These are phyloP conservation scores for Phytophthora idaei DNA, from an alignment of 352 stramenopile species.

Conservation along the genomic window DNA sequence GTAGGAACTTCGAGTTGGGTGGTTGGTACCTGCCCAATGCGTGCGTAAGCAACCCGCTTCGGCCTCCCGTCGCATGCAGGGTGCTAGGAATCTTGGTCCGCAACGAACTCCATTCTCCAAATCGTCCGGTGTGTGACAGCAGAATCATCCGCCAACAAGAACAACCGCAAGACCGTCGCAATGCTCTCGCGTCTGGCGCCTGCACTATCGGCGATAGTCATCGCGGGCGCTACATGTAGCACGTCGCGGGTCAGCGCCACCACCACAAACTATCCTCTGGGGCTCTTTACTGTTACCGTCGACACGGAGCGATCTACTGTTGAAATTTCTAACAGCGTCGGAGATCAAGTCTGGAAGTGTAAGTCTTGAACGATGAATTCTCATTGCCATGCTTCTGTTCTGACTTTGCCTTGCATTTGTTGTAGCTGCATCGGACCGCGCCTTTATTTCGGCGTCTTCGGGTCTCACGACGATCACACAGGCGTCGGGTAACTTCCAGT, in stretches of 20 bases:
- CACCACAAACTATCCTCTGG: slow-evolving; percentile 16
- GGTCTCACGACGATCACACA: slow-evolving; percentile 33
- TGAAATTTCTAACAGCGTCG: slow-evolving; percentile 25
- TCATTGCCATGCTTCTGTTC: not conserved
- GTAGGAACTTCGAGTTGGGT: not conserved
- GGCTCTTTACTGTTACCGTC: slow-evolving; percentile 22
- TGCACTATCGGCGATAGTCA: slow-evolving; percentile 4
- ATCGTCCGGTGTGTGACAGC: slow-evolving; percentile 14
- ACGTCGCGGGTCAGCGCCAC: not conserved
- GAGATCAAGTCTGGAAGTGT: slow-evolving; percentile 38
- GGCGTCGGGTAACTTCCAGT: slow-evolving; percentile 33
- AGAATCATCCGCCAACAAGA: not conserved
- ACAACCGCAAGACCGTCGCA: slow-evolving; percentile 2
- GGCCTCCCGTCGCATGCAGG: too few species aligned
- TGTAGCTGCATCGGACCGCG: slow-evolving; percentile 23
- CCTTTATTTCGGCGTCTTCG: slow-evolving; percentile 31
- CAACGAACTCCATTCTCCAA: slow-evolving; percentile 15
- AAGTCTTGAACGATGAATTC: not conserved
- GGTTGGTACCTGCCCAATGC: not conserved
- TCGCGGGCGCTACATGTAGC: not conserved
- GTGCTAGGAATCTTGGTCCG: not conserved
- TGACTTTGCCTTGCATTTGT: slow-evolving; percentile 5
- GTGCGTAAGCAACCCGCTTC: slow-evolving; percentile 6
- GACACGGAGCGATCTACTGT: slow-evolving; percentile 13
- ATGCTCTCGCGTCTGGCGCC: slow-evolving; percentile 18